A percentile compares a stretch with the other conserved stretches of the same genome.
These are phyloP conservation scores for Aulographum hederae DNA, from an alignment of 2,329 filamentous ascomycete genomes.

Conservation along the genomic window DNA sequence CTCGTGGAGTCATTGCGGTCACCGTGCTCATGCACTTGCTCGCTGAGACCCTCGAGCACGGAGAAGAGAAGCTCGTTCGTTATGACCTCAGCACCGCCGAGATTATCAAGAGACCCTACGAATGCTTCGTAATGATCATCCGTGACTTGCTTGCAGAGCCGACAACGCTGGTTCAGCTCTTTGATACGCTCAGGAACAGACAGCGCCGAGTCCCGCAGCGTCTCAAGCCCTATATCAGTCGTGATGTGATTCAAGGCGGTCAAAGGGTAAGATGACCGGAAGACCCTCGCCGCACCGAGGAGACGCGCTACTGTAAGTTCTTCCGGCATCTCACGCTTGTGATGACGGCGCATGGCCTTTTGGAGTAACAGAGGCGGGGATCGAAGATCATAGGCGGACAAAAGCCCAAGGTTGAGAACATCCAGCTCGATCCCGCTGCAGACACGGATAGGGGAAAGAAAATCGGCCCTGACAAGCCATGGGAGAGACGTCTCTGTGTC, in stretches of 20 bases:
- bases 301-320: conserved; percentile 4
- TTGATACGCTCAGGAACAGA: conserved; percentile 50
- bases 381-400: conserved; percentile 7
- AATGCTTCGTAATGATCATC: conserved; percentile 64
- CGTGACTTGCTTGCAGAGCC: conserved; percentile 60
- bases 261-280: too few relatives aligned
- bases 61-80: conserved; percentile 33
- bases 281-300: conserved; percentile 26
- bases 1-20: conserved; percentile 36
- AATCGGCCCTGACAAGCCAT: conserved; percentile 74
- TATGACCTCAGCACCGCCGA: conserved; percentile 33
- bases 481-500: conserved; percentile 54
- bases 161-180: conserved; percentile 58
- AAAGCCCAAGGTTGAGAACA: conserved; percentile 40
- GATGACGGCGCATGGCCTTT: too few relatives aligned
- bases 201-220: conserved; percentile 48
- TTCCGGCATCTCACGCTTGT: conserved; percentile 11
- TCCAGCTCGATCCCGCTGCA: conserved; percentile 65
- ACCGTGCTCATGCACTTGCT: conserved; percentile 15
- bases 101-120: conserved; percentile 48
- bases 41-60: conserved; percentile 30
- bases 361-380: too few relatives aligned
- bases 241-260: too few relatives aligned
- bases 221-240: too few relatives aligned
- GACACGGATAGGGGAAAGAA: conserved; percentile 58